Percentiles rank a stretch among this genome's conserved stretches.
Conservation (phyloP, 2,329 filamentous ascomycete species). For the Cladosporium sp. region DNA sequence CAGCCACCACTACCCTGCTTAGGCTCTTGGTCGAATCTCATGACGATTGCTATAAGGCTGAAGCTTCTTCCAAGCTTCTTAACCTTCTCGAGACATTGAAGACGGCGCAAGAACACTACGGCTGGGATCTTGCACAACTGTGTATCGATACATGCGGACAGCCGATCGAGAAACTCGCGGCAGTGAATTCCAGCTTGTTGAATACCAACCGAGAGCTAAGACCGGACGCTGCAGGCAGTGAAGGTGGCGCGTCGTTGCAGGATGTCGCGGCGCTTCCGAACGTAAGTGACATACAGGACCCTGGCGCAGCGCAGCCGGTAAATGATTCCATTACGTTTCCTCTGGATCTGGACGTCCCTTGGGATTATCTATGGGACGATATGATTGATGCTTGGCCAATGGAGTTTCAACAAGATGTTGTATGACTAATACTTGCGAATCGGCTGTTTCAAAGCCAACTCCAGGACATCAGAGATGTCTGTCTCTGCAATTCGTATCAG, state of each 20-base stretch:
- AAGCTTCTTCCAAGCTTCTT: slow-evolving; percentile 42
- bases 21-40: slow-evolving; percentile 55
- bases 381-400: not conserved
- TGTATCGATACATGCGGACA: slow-evolving; percentile 50
- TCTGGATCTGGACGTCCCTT: slow-evolving; percentile 6
- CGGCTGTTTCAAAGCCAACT: not conserved
- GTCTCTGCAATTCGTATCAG: not conserved
- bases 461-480: not conserved
- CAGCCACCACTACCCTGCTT: slow-evolving; percentile 56
- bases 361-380: slow-evolving; percentile 16
- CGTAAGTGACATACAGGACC: not conserved
- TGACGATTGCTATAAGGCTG: slow-evolving; percentile 49
- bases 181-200: slow-evolving; percentile 9
- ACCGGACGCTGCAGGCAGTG: not conserved
- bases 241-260: not conserved
- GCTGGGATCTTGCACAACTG: slow-evolving; percentile 58
- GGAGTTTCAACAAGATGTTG: not conserved
- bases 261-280: not conserved
- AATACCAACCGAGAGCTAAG: not conserved
- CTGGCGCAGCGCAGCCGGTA: not conserved
- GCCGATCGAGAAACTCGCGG: slow-evolving; percentile 41
- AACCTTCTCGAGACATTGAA: not conserved
- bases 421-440: not conserved
- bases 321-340: not conserved
- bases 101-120: not conserved